Base-by-base conservation (phyloP, 75 land plant genomes). In the Picea sitchensis region DNA sequence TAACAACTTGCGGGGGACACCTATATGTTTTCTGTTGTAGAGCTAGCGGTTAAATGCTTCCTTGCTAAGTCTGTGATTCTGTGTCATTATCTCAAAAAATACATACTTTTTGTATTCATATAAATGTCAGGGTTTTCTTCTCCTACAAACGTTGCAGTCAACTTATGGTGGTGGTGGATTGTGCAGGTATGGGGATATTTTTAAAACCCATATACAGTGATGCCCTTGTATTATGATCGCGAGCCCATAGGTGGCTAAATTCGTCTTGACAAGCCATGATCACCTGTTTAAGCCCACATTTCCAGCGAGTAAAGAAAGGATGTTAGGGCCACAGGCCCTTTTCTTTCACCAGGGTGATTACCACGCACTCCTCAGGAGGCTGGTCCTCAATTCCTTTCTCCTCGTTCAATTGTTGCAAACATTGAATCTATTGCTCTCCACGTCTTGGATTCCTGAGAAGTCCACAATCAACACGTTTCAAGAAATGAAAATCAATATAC, bases 271-370 rank as follows among this genome's bases (percentile, higher is more conserved):
- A 1, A 86, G 87, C 2, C 83, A 81, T 23, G 90, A 93, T 11
- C 88, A 90, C 51, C 92, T 93, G 60, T 95, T 95, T 82, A 95
- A 95, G 87, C 92, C 95, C 15, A 91, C 98, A 5, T 95, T 91
- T 69, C 98, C 98, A 4, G 91, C 88, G 14, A 95, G 98, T 84
- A 95, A 95, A 79, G 89, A 89, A 87, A 76, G 92, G 81, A 92
- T 95, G 90, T 75, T 95, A 18, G 98, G 98, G 11, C 84, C 81
- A 32, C 84, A 89, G 59, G 92, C 98, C 75, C 82, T 95, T 69
- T 93, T 95, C 82, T 93, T 95, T 76, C 95, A 95, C 80, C 92
- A 91, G 57, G 98, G 95, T 1, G 89, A 86, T 26, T 95, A 95
- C 76, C 98, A 95, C 65, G 30, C 80, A 63, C 82, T 75, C 69